phyloP scores from a whole-genome alignment of 1,139 yeast genomes.

The Saccharomycopsis hybrid region DNA sequence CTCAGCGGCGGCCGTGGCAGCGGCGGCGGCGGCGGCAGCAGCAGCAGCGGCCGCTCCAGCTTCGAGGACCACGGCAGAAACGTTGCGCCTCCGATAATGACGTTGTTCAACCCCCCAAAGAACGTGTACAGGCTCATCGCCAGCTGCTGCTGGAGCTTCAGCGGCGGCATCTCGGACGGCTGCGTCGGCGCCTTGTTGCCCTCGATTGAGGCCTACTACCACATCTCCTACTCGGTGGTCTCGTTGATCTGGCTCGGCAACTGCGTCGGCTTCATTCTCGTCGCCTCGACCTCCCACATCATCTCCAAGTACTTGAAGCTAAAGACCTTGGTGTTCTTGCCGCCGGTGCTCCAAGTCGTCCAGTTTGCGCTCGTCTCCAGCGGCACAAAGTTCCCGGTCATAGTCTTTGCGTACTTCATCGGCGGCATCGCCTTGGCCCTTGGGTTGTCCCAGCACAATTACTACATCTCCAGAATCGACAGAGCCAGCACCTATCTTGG shows the following conservation, averaged over 20 bases:
- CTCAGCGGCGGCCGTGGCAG: not conserved
- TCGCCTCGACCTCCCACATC: constrained; percentile 35
- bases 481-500: constrained; percentile 46
- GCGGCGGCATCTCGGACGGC: constrained; percentile 35
- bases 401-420: constrained; percentile 47
- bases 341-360: constrained; percentile 22
- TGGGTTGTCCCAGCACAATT: constrained; percentile 50
- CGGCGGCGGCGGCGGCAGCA: too few species aligned
- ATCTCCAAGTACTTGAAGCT: constrained; percentile 24
- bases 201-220: constrained; percentile 35
- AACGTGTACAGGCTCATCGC: constrained; percentile 39
- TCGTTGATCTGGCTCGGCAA: constrained; percentile 40
- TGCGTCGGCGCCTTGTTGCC: constrained; percentile 42
- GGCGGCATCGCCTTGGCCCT: constrained; percentile 57
- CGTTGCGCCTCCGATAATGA: constrained; percentile 24
- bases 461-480: constrained; percentile 47
- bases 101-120: constrained; percentile 36
- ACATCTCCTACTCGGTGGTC: constrained; percentile 37
- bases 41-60: too few species aligned
- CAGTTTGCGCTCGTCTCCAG: constrained; percentile 28
- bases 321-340: not conserved
- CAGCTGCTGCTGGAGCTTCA: constrained; percentile 36
- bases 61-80: constrained; percentile 3
- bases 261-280: constrained; percentile 36
- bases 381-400: constrained; percentile 31